Conservation (phyloP, 441 rosid species). For the Raphanus hybrid region DNA sequence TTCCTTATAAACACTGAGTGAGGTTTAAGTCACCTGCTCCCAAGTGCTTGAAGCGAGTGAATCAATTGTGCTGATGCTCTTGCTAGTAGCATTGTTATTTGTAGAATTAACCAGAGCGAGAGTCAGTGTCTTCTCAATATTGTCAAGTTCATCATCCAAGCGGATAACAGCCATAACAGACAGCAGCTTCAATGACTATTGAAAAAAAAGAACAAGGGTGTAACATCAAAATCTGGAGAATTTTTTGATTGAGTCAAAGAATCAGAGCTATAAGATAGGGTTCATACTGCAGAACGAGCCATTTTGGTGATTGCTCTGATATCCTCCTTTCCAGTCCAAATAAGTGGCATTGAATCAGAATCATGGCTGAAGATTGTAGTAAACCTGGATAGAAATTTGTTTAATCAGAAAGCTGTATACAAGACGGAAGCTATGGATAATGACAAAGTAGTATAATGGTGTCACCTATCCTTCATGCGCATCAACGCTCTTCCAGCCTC, state of each 20-base stretch:
- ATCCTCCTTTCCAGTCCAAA: slow-evolving; percentile 99
- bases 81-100: slow-evolving; percentile 50
- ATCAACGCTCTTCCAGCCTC: slow-evolving; percentile 89
- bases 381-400: slow-evolving; percentile 62
- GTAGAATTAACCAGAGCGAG: slow-evolving; percentile 62
- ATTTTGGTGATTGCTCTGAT: slow-evolving; percentile 91
- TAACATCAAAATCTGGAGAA: neutral
- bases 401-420: slow-evolving; percentile 27
- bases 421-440: slow-evolving; percentile 6
- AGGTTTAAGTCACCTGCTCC: slow-evolving; percentile 70
- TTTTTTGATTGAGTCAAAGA: neutral
- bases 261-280: slow-evolving; percentile 26
- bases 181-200: slow-evolving; percentile 85
- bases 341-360: slow-evolving; percentile 98
- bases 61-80: slow-evolving; percentile 62
- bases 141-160: slow-evolving; percentile 74
- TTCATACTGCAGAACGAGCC: slow-evolving; percentile 90
- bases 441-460: slow-evolving; percentile 25
- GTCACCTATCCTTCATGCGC: slow-evolving; percentile 94
- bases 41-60: slow-evolving; percentile 95
- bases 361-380: slow-evolving; percentile 88
- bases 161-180: slow-evolving; percentile 89
- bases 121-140: slow-evolving; percentile 67
- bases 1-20: neutral
- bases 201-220: slow-evolving; percentile 20